Evolutionary conservation across 73 alveolate genomes (phyloP).

Genomic region (Loxodes magnus): DNA sequence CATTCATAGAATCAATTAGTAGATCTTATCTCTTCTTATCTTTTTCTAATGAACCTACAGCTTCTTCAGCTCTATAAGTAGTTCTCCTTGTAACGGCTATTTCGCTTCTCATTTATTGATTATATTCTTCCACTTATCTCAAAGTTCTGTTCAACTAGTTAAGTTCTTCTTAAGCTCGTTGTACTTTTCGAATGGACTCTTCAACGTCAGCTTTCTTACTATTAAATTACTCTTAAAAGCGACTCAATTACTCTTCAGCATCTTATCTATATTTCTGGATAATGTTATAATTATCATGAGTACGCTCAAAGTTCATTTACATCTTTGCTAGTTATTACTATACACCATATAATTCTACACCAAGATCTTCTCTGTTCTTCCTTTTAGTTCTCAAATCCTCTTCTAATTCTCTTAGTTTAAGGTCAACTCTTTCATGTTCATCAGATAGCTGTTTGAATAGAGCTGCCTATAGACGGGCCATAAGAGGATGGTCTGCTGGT

Average conservation of each 20-base stretch:
- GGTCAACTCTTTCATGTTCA: constrained; percentile 69
- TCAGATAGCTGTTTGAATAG: constrained; percentile 56
- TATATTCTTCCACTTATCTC: constrained; percentile 85
- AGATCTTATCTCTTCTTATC: constrained; percentile 69
- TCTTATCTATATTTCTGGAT: constrained; percentile 65
- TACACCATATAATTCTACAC: constrained; percentile 77
- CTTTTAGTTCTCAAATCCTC: constrained; percentile 57
- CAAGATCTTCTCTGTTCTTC: constrained; percentile 66
- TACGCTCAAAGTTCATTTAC: constrained; percentile 65
- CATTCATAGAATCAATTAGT: constrained; percentile 74
- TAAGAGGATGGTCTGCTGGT: constrained; percentile 80
- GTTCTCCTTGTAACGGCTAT: constrained; percentile 76
- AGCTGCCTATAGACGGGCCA: constrained; percentile 55
- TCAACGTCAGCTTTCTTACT: constrained; percentile 69
- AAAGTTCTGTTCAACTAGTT: constrained; percentile 72
- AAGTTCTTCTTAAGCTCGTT: constrained; percentile 73
- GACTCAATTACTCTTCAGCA: constrained; percentile 57
- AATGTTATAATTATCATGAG: constrained; percentile 73
- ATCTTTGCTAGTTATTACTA: constrained; percentile 72
- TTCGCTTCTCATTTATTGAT: constrained; percentile 90
- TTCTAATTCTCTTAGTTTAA: constrained; percentile 56
- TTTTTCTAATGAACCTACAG: constrained; percentile 74
- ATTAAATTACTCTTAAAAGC: constrained; percentile 48
- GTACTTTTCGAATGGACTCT: constrained; percentile 54
- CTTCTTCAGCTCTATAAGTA: constrained; percentile 90